A percentile compares a stretch with the other conserved stretches of the same genome.
These are phyloP conservation scores for Malassezia equina DNA, from an alignment of 1,284 basidiomycete species.

Conservation along the genomic window DNA sequence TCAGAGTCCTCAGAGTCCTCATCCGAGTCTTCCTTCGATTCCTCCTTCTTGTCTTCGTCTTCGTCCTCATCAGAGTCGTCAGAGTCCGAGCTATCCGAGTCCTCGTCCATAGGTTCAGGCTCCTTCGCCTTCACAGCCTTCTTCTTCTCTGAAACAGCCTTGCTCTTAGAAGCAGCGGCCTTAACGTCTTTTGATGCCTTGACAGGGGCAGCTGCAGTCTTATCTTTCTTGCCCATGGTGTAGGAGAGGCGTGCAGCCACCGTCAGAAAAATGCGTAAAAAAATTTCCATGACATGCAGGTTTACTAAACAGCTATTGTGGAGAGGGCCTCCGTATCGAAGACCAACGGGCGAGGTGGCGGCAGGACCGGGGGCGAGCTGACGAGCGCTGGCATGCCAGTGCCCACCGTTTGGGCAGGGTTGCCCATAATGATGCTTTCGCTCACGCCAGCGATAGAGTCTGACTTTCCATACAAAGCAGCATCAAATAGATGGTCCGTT, in stretches of 20 bases:
- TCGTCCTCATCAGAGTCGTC: constrained; percentile 18
- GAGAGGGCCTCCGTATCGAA: constrained; percentile 27
- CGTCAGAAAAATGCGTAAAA: constrained; percentile 3
- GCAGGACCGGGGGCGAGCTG: constrained; percentile 23
- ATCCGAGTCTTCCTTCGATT: not conserved
- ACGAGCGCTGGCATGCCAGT: constrained; percentile 57
- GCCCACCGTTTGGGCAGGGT: constrained; percentile 86
- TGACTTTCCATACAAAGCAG: constrained; percentile 87
- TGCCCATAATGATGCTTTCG: constrained; percentile 99
- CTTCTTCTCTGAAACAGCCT: constrained; percentile 9
- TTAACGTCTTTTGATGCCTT: not conserved
- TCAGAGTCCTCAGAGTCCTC: constrained; percentile 19
- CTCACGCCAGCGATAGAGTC: constrained; percentile 92
- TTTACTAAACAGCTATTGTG: constrained; percentile 16
- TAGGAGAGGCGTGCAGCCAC: not conserved
- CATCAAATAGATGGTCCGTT: constrained; percentile 96
- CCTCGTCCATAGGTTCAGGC: constrained; percentile 16
- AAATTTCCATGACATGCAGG: constrained; percentile 11
- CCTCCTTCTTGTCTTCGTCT: constrained; percentile 3
- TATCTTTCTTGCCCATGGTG: constrained; percentile 18
- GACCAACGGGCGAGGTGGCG: constrained; percentile 26
- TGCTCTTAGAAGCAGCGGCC: constrained; percentile 10
- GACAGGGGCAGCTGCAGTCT: constrained; percentile 4
- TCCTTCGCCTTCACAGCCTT: constrained; percentile 1
- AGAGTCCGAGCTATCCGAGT: constrained; percentile 17